phyloP scores from a whole-genome alignment of 805 yeast genomes.

The Pichia sporocuriosa region DNA sequence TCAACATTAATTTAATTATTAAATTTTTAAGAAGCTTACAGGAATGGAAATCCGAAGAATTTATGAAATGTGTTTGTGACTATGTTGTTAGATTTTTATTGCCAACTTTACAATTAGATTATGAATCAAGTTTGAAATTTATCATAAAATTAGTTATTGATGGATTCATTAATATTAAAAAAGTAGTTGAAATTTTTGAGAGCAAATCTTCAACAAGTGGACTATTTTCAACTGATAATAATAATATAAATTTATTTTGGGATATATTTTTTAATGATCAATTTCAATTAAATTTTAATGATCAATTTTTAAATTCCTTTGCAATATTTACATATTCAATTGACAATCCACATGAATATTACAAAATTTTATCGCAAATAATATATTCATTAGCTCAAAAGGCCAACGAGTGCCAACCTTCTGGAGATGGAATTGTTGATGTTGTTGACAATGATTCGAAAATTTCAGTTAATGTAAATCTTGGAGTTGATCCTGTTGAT shows the following conservation, averaged over 20 bases:
- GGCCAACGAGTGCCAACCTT: slow-evolving; percentile 5
- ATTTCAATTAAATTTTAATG: slow-evolving; percentile 15
- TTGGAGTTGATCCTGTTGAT: slow-evolving; percentile 12
- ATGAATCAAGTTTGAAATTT: slow-evolving; percentile 31
- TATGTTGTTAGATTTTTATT: slow-evolving; percentile 24
- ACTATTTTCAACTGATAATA: slow-evolving; percentile 10
- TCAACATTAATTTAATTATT: slow-evolving; percentile 8
- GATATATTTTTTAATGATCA: slow-evolving; percentile 23
- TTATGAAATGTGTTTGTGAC: slow-evolving; percentile 18
- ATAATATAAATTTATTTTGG: slow-evolving; percentile 15
- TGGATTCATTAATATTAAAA: slow-evolving; percentile 30
- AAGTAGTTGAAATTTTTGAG: slow-evolving; percentile 28
- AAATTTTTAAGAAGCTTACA: slow-evolving; percentile 26
- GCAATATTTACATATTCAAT: slow-evolving; percentile 15
- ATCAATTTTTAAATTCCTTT: slow-evolving; percentile 14
- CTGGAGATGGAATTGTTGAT: not conserved
- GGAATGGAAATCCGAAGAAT: slow-evolving; percentile 34
- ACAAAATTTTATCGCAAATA: slow-evolving; percentile 13
- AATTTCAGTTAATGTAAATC: slow-evolving; percentile 1
- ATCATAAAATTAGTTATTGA: slow-evolving; percentile 32
- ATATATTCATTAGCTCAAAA: slow-evolving; percentile 8
- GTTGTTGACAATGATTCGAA: not conserved
- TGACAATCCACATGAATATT: slow-evolving; percentile 17
- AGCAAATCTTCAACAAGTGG: not conserved
- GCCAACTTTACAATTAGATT: slow-evolving; percentile 31